phyloP scores from a whole-genome alignment of 805 yeast species.

The Ogataea zsoltii region DNA sequence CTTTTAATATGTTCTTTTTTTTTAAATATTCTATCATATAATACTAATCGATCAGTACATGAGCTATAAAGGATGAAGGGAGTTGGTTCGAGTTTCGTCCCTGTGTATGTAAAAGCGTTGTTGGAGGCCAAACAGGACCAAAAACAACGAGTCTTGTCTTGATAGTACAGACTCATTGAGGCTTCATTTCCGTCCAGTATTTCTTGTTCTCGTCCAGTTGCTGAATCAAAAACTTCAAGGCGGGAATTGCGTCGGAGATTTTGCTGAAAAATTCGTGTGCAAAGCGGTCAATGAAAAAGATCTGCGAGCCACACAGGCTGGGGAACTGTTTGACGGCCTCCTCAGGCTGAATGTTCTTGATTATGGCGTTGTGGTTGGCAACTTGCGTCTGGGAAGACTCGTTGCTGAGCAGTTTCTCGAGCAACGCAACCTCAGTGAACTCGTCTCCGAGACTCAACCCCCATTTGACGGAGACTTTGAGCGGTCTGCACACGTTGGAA shows the following conservation, averaged over 20 bases:
- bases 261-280: conserved; percentile 75
- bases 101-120: too few species aligned
- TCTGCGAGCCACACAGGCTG: conserved; percentile 65
- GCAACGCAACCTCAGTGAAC: conserved; percentile 61
- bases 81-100: too few species aligned
- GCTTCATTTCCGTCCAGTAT: conserved; percentile 47
- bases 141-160: too few species aligned
- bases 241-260: conserved; percentile 61
- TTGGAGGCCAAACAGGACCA: too few species aligned
- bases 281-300: conserved; percentile 80
- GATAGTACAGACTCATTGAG: too few species aligned
- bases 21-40: too few species aligned
- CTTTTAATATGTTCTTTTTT: too few species aligned
- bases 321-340: conserved; percentile 50
- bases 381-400: conserved; percentile 12
- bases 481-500: conserved; percentile 85
- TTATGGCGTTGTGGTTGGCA: conserved; percentile 7
- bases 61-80: neutral
- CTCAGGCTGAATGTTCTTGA: conserved; percentile 35
- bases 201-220: conserved; percentile 53
- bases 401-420: conserved; percentile 41
- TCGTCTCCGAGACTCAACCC: conserved; percentile 78
- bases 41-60: neutral
- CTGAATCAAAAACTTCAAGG: conserved; percentile 54
- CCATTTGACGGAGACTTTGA: conserved; percentile 80